A percentile compares a stretch with the other conserved stretches of the same genome.
Evolutionary conservation across 768 basidiomycete genomes (phyloP).

Genomic region (Podaxis sp.): DNA sequence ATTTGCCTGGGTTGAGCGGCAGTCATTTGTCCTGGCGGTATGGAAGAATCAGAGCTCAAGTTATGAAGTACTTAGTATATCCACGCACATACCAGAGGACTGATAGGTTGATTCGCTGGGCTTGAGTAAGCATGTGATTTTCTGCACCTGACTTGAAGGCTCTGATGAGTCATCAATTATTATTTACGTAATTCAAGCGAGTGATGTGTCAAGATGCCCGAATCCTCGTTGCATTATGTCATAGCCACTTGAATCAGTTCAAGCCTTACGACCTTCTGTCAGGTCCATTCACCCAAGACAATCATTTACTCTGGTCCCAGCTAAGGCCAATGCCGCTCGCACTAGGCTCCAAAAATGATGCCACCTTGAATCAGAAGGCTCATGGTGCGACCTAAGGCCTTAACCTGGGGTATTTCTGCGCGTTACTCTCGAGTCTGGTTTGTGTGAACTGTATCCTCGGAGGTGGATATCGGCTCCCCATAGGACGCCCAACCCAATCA

Average conservation of each 20-base stretch:
- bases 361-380: neutral
- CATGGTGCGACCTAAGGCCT: neutral
- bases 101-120: too few relatives aligned
- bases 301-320: neutral
- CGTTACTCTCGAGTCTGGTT: neutral
- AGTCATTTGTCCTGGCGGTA: neutral
- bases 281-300: neutral
- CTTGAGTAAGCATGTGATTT: too few relatives aligned
- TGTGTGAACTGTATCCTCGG: neutral
- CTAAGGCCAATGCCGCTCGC: neutral
- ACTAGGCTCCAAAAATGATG: neutral
- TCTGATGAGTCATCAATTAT: too few relatives aligned
- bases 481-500: neutral
- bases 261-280: neutral
- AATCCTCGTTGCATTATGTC: neutral
- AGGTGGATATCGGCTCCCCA: neutral
- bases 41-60: neutral
- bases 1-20: conserved; percentile 1
- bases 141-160: too few relatives aligned
- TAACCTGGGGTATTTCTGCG: neutral
- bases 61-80: too few relatives aligned
- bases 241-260: neutral
- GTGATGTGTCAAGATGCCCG: neutral
- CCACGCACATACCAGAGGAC: too few relatives aligned
- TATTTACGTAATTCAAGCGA: neutral